A percentile compares a stretch with the other conserved stretches of the same genome.
Evolutionary conservation across 140 eudicot species (phyloP).

Genomic region (Bidens hawaiensis): DNA sequence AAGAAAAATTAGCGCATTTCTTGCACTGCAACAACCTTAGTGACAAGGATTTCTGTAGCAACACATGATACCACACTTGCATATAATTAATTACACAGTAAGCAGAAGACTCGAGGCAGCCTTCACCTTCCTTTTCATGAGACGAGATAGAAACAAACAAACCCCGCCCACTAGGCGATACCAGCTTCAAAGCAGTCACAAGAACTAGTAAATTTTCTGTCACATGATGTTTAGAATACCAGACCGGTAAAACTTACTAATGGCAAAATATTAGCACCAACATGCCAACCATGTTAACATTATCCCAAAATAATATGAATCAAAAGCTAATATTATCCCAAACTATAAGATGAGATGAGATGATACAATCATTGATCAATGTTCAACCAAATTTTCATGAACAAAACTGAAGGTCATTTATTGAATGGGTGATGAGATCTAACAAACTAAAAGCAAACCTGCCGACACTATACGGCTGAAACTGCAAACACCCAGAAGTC

Average conservation of each 20-base stretch:
- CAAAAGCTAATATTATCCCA: constrained; percentile 9
- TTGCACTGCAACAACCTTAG: too few relatives aligned
- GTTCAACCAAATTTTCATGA: background rate
- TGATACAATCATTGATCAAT: constrained; percentile 1
- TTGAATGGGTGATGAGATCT: constrained; percentile 1
- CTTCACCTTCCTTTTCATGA: too few relatives aligned
- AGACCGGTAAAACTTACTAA: background rate
- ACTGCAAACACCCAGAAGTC: constrained; percentile 1
- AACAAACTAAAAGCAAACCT: constrained; percentile 3
- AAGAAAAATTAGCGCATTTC: too few relatives aligned
- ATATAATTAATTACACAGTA: too few relatives aligned
- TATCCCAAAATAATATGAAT: background rate
- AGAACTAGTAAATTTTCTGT: background rate
- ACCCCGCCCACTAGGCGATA: too few relatives aligned
- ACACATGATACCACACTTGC: too few relatives aligned
- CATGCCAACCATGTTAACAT: background rate
- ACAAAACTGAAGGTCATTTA: background rate
- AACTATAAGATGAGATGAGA: constrained; percentile 4
- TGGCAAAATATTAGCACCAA: background rate
- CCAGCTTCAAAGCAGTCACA: too few relatives aligned
- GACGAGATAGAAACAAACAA: too few relatives aligned
- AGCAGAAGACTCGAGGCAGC: too few relatives aligned
- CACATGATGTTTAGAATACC: background rate
- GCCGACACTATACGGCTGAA: constrained; percentile 2
- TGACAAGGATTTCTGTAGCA: too few relatives aligned